These are phyloP conservation scores for Taiozyma sp. DNA, from an alignment of 1,139 yeast species.

Conservation along the genomic window DNA sequence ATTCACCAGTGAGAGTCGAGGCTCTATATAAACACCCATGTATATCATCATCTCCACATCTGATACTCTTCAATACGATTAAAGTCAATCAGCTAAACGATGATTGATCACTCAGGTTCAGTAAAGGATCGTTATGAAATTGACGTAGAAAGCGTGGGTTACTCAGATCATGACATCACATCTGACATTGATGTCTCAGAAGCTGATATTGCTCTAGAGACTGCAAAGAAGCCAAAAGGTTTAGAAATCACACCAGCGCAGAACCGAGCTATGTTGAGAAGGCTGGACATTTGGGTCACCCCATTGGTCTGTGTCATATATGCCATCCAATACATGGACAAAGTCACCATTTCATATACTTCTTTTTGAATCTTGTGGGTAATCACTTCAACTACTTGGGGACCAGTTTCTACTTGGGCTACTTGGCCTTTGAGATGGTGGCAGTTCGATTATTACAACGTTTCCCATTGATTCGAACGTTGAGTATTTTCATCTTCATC, in stretches of 20 bases:
- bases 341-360: slow-evolving; percentile 55
- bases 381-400: slow-evolving; percentile 53
- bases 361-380: slow-evolving; percentile 48
- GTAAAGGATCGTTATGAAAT: background rate
- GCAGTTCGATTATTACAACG: slow-evolving; percentile 37
- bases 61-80: background rate
- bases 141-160: background rate
- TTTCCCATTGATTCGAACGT: slow-evolving; percentile 37
- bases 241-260: background rate
- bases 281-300: slow-evolving; percentile 49
- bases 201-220: background rate
- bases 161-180: background rate
- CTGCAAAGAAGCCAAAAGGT: background rate
- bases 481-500: slow-evolving; percentile 32
- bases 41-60: background rate
- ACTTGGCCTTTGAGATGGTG: slow-evolving; percentile 42
- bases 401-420: slow-evolving; percentile 51
- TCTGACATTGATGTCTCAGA: slow-evolving; percentile 1
- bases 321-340: slow-evolving; percentile 64
- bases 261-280: slow-evolving; percentile 25
- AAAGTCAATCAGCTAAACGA: background rate
- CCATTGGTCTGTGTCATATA: slow-evolving; percentile 54
- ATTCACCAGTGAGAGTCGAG: background rate
- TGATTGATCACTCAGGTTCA: background rate
- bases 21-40: background rate